Conservation (phyloP, 768 basidiomycete species). For the Mycena metata region DNA sequence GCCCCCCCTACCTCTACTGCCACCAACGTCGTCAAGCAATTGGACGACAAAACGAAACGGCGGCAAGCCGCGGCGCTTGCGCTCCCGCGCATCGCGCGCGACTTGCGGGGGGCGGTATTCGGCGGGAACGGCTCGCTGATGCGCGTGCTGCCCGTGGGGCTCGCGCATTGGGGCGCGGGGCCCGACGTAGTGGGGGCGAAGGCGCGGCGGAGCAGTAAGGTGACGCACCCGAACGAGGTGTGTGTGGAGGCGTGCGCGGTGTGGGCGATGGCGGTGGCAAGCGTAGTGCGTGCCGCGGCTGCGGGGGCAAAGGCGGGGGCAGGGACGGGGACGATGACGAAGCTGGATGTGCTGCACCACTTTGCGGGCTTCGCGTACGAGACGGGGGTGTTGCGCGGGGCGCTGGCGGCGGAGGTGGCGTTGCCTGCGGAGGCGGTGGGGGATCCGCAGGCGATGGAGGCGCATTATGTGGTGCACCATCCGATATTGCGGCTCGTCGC, state of each 20-base stretch:
- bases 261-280: constrained; percentile 8
- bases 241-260: constrained; percentile 23
- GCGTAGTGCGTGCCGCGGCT: constrained; percentile 2
- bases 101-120: constrained; percentile 44
- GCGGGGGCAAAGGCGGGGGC: background rate
- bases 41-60: constrained; percentile 2
- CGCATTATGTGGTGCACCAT: constrained; percentile 51
- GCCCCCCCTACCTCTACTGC: too few relatives aligned
- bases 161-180: constrained; percentile 45
- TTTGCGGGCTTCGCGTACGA: constrained; percentile 56
- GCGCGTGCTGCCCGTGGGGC: constrained; percentile 59
- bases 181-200: background rate
- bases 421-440: constrained; percentile 30
- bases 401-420: constrained; percentile 48
- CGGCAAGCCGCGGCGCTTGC: constrained; percentile 37
- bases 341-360: constrained; percentile 55
- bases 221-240: constrained; percentile 27
- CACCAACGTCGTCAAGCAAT: background rate
- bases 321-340: too few relatives aligned
- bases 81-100: constrained; percentile 45
- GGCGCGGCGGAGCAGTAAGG: constrained; percentile 7
- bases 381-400: constrained; percentile 44
- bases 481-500: constrained; percentile 52
- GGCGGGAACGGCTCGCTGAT: constrained; percentile 61
- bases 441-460: constrained; percentile 46